Percentiles rank a stretch among this genome's conserved stretches.
Evolutionary conservation across 2,329 filamentous ascomycete species (phyloP).

Genomic region (Apiospora koreana): DNA sequence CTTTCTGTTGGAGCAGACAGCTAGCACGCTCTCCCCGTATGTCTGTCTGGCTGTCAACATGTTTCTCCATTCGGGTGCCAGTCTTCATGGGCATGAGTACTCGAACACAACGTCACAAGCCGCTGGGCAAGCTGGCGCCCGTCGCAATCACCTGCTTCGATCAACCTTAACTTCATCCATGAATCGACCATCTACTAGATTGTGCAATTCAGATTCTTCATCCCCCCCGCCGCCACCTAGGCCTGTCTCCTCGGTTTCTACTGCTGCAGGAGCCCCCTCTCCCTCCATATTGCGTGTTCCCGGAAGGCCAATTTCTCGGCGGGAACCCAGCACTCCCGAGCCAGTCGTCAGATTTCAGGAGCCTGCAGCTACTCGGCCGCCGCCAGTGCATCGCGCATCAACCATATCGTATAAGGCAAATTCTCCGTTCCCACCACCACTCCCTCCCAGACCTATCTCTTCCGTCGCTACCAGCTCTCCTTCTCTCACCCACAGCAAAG

Average conservation of each 20-base stretch:
- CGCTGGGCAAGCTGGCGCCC: constrained; percentile 30
- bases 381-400: constrained; percentile 25
- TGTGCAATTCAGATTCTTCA: constrained; percentile 18
- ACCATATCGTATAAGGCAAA: constrained; percentile 20
- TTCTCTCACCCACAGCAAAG: constrained; percentile 1
- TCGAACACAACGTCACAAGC: constrained; percentile 38
- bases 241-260: neutral
- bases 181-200: constrained; percentile 26
- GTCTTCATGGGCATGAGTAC: constrained; percentile 62
- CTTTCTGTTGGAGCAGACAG: neutral
- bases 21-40: neutral
- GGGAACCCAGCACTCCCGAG: constrained; percentile 17
- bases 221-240: constrained; percentile 12
- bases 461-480: neutral
- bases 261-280: neutral
- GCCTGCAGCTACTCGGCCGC: constrained; percentile 22
- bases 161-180: constrained; percentile 28
- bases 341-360: constrained; percentile 24
- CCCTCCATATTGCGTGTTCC: constrained; percentile 4
- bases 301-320: neutral
- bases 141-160: constrained; percentile 30
- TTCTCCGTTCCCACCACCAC: constrained; percentile 15
- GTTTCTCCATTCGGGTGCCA: constrained; percentile 61
- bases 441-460: constrained; percentile 13
- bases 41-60: constrained; percentile 37